Evolutionary conservation across 805 yeast species (phyloP).

Genomic region (Starmerella vitae): DNA sequence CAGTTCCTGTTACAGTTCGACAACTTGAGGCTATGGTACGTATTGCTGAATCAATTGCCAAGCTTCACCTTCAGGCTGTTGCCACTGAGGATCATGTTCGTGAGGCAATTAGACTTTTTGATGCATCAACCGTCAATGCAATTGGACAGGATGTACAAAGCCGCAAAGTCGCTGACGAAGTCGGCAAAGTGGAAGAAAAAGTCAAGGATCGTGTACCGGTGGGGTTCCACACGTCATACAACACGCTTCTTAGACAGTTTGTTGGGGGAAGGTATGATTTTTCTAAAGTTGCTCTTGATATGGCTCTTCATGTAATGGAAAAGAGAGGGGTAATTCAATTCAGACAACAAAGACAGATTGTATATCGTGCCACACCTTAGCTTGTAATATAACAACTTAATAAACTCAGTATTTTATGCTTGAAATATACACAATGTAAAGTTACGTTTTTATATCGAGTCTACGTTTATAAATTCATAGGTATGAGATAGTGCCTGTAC

Average conservation of each 20-base stretch:
- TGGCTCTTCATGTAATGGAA: conserved; percentile 65
- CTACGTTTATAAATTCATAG: no score
- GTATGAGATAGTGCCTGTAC: no score
- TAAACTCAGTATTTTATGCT: no score
- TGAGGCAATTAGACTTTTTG: conserved; percentile 86
- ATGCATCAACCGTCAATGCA: conserved; percentile 97
- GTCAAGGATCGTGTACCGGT: conserved; percentile 82
- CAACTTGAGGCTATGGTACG: conserved; percentile 95
- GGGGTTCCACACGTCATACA: conserved; percentile 89
- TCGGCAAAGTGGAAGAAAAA: conserved; percentile 67
- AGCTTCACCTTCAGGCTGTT: conserved; percentile 64
- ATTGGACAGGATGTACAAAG: conserved; percentile 46
- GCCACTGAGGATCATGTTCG: conserved; percentile 85
- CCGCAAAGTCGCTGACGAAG: conserved; percentile 40
- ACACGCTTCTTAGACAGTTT: conserved; percentile 70
- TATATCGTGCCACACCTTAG: conserved; percentile 60
- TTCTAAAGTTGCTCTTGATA: conserved; percentile 47
- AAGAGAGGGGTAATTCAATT: conserved; percentile 77
- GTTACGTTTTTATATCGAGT: no score
- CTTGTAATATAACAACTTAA: no score
- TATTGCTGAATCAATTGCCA: conserved; percentile 87
- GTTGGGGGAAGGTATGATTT: conserved; percentile 31
- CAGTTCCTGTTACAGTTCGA: conserved; percentile 94
- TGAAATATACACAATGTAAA: no score
- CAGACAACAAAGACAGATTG: conserved; percentile 72